Base-by-base conservation (phyloP, 2,329 filamentous ascomycete species). In the Talaromyces pinophilus region DNA sequence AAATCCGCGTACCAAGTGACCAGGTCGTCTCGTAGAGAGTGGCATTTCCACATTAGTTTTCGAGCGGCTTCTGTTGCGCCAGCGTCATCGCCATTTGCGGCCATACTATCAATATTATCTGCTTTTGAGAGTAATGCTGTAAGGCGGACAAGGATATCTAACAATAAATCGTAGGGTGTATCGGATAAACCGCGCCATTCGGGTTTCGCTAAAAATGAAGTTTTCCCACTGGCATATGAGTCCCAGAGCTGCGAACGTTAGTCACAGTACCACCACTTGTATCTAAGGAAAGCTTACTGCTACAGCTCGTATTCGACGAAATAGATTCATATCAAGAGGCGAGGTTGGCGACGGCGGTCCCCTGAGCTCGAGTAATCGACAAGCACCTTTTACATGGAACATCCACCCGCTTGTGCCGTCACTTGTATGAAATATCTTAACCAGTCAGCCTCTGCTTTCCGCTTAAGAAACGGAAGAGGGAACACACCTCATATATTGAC, bases 251-350 rank as follows among this genome's bases (percentile, higher is more conserved):
- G 7, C 19, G 7, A 62, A 28, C 7, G 19, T 67, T 52, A 67
- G 65, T 13, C 33, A 54, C 40, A 40, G 17, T 4, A 15, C 19
- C 8, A 52, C 54, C 4, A 50, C 33, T 33, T 28, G 30, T 1
- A 40, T 28, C 48, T 52, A n/a, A 11, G 13, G 30, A 44, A 13
- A 28, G 25, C 61, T 67, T 67, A 67, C 65, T 52, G 65, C 65
- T 44, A 62, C 65, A 33, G 65, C 60, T 67, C 65, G 60, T 59
- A 67, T 67, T 63, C 65, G 65, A 44, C 65, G 60, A 40, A 59
- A 67, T 8, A 67, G 65, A 54, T 67, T 67, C 65, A 67, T 67
- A 44, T 67, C 65, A 55, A 67, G 65, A 44, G 65, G 65, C n/a
- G 65, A 63, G 0, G 44, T 46, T 55, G 44, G 54, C 8, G 65